Evolutionary conservation across 225 moss, liverwort and hornwort genomes (phyloP), one percentile per base, ranked within the genome.

Genomic region (Straminergon stramineum): DNA sequence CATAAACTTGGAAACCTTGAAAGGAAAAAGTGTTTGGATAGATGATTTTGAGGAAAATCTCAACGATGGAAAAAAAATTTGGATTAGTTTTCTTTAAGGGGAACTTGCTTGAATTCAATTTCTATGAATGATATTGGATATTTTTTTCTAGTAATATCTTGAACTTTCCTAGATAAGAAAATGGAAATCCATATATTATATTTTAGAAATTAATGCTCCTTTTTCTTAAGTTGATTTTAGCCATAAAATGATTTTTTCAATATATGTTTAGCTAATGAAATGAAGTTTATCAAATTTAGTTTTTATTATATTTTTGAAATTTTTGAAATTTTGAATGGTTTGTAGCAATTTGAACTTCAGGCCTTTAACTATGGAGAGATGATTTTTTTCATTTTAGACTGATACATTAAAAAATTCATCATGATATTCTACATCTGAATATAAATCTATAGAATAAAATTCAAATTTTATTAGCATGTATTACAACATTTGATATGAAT

Each of bases 141-240:
- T 5, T 73, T 0, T 16, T 8, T 43, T 3, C 10, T 26, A 41
- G 14, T 41, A 41, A 5, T 71, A 41, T 5, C 4, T 39, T 12
- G 3, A 24, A 4, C 12, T 71, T 14, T 71, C 2, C 5, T 34
- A 22, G 0, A 22, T 41, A 5, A 15, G 26, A 15, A 41, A 71
- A 26, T 1, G 0, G 1, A 71, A 41, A 43, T 73, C 1, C 16
- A 43, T 5, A 2, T 26, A 26, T 0, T 8, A 1, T 43, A 26
- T 43, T 3, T 23, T 5, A 1, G 5, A 71, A 27, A 43, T 5
- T 43, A 27, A 27, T 27, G 5, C 5, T 43, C 18, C 1, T 43
- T 73, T 16, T 1, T 43, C 13, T 37, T 9, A 0, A 27, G 41
- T 41, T 14, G 26, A 23, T 71, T 41, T 71, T 39, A 26, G 15